Evolutionary conservation across 139 green algal species (phyloP).

Genomic region (Ostreobium quekettii): DNA sequence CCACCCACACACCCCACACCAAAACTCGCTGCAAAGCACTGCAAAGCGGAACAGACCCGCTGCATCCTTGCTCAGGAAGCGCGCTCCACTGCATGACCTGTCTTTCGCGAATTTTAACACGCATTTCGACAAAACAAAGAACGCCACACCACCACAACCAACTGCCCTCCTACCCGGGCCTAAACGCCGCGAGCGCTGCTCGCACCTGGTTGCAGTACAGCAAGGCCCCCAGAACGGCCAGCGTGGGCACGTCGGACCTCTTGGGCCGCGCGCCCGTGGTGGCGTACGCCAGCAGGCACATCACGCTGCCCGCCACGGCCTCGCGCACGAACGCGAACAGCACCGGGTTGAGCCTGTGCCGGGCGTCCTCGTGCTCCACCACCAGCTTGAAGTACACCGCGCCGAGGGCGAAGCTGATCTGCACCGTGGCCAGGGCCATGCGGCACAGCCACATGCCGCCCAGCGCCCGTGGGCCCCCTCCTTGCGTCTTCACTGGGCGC

Average conservation of each 20-base stretch:
- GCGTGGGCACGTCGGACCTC: conserved; percentile 2
- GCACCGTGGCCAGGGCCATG: conserved; percentile 33
- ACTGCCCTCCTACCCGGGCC: neutral
- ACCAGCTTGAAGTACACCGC: conserved; percentile 32
- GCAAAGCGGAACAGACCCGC: too few relatives aligned
- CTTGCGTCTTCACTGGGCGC: too few relatives aligned
- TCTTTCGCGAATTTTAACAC: too few relatives aligned
- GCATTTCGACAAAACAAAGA: too few relatives aligned
- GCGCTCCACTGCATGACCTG: too few relatives aligned
- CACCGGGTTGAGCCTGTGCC: conserved; percentile 15
- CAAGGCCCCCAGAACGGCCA: conserved; percentile 4
- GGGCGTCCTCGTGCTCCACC: conserved; percentile 10
- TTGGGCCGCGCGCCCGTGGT: neutral
- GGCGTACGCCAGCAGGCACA: neutral
- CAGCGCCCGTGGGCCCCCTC: too few relatives aligned
- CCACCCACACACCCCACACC: too few relatives aligned
- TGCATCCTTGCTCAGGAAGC: too few relatives aligned
- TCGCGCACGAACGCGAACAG: conserved; percentile 23
- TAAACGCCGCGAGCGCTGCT: neutral
- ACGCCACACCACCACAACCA: too few relatives aligned
- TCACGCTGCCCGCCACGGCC: conserved; percentile 7
- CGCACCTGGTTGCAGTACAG: conserved; percentile 21
- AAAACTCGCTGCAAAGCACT: too few relatives aligned
- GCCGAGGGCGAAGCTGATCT: conserved; percentile 46
- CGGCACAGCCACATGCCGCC: conserved; percentile 47